Base-by-base conservation (phyloP, 2,329 filamentous ascomycete species). In the Arachnopeziza araneosa region DNA sequence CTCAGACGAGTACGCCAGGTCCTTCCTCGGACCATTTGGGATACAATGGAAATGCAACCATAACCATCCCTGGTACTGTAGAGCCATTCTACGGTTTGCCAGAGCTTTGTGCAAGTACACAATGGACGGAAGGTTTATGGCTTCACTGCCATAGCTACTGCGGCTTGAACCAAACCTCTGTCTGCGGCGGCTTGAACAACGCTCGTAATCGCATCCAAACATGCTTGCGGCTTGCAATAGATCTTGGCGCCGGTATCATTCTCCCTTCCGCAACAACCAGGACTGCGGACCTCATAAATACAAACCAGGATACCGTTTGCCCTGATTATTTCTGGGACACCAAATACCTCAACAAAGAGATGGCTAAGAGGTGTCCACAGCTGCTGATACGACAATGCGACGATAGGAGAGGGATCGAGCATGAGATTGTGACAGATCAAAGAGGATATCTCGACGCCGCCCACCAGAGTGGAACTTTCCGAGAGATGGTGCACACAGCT, bases 151-250 rank as follows among this genome's bases (percentile, higher is more conserved):
- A 69, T 32, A 65, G 57, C 26, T 62, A 56, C 52, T 60, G 55
- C 53, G 61, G 63, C 2, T 44, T 44, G 21, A 57, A 63, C n/a
- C 30, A 60, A 12, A 64, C 50, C 19, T 62, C 66, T 12, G 54
- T 65, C 22, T 57, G 55, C 21, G 66, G 67, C 10, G 67, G 67
- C 7, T 54, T 67, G 1, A 68, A 66, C 56, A 69, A 69, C 52
- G 63, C 62, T 8, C 57, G 66, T 21, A 68, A 65, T 54, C 60
- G 67, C 21, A 50, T 67, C 19, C 66, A 69, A 55, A 63, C 67
- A 2, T 68, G 66, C 56, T 17, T 68, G 6, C 64, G 67, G 12
- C 49, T 68, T 23, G 66, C 66, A 1, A 65, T 68, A 19, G 64
- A 68, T 54, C 60, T 63, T 21, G 64, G 67, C 1, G 61, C 63